A percentile compares a stretch with the other conserved stretches of the same genome.
phyloP scores from a whole-genome alignment of 2,329 filamentous ascomycete species.

The Fusarium sororula region DNA sequence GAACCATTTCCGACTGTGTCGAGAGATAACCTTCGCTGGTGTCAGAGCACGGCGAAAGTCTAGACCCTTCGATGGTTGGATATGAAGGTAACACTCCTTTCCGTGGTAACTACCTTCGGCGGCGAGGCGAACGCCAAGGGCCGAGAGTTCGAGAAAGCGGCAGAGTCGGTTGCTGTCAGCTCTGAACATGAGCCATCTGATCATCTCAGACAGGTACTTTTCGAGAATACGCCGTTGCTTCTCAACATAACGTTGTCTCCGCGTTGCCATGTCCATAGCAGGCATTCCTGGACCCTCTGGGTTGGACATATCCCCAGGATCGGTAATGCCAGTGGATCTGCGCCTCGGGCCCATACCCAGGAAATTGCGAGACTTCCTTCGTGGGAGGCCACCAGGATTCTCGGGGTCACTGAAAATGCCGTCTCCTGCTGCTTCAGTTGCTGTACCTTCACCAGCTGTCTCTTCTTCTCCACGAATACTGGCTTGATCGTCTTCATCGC shows the following conservation, averaged over 20 bases:
- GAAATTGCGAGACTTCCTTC: conserved; percentile 63
- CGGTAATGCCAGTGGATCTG: conserved; percentile 61
- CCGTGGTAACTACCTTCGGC: conserved; percentile 97
- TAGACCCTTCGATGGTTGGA: conserved; percentile 88
- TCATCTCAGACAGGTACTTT: conserved; percentile 90
- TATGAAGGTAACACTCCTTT: conserved; percentile 93
- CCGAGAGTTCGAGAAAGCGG: conserved; percentile 94
- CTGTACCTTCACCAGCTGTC: conserved; percentile 62
- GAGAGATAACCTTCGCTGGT: conserved; percentile 78
- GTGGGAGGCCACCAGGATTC: conserved; percentile 44
- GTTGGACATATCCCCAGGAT: conserved; percentile 56
- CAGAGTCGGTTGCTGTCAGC: conserved; percentile 95
- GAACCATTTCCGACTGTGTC: conserved; percentile 96
- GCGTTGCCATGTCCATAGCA: conserved; percentile 57
- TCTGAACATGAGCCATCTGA: conserved; percentile 95
- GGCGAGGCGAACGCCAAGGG: conserved; percentile 89
- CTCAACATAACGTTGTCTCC: conserved; percentile 74
- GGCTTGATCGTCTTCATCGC: conserved; percentile 73
- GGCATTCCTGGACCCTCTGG: conserved; percentile 55
- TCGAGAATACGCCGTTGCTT: conserved; percentile 87
- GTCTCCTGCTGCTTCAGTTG: conserved; percentile 72
- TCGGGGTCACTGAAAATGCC: conserved; percentile 50
- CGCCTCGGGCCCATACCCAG: conserved; percentile 58
- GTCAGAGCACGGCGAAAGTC: conserved; percentile 85
- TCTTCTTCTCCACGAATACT: conserved; percentile 53